Base-by-base conservation (phyloP, 2,329 filamentous ascomycete species). In the Cryphonectria parasitica region DNA sequence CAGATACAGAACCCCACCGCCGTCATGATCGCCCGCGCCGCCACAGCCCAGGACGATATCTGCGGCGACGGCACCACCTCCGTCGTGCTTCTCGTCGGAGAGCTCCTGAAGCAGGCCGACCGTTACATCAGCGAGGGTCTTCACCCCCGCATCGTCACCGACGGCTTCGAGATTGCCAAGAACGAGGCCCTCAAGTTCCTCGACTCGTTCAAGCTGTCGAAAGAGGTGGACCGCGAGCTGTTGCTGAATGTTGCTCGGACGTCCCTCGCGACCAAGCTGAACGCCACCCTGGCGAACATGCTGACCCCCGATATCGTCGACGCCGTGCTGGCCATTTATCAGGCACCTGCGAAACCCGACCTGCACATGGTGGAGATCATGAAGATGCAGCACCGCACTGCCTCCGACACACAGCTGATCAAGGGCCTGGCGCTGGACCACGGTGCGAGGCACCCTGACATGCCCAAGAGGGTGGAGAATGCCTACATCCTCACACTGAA, bases 341-440 rank as follows among this genome's bases (percentile, higher is more conserved):
- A 94, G 80, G 86, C 93, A 25, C 93, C 93, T 36, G 90, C 89
- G 73, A 98, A 98, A 85, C 97, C 97, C 69, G 96, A 99, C 83
- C 83, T 99, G 78, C 95, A 98, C 86, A 99, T 99, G 96, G 88
- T 99, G 75, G 96, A 99, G 83, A 98, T 99, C 77, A 99, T 99
- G 96, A 98, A 97, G 81, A 98, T 99, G 95, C 96, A 99, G 85
- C 96, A 99, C 85, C 92, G 95, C 76, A 94, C 93, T 67, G 95
- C 95, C 71, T 93, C 96, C 43, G 96, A 99, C 82, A 99, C 96
- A 70, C 94, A 97, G 82, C 89, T 99, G 71, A 98, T 99, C 81
- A 90, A 92, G 74, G 96, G 96, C 72, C 87, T 99, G 71, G 96
- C 94, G 13, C 85, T 99, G 72, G 96, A 99, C 78, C 96, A 99